phyloP scores from a whole-genome alignment of 2,329 filamentous ascomycete species.

The Colletotrichum echinochloae region DNA sequence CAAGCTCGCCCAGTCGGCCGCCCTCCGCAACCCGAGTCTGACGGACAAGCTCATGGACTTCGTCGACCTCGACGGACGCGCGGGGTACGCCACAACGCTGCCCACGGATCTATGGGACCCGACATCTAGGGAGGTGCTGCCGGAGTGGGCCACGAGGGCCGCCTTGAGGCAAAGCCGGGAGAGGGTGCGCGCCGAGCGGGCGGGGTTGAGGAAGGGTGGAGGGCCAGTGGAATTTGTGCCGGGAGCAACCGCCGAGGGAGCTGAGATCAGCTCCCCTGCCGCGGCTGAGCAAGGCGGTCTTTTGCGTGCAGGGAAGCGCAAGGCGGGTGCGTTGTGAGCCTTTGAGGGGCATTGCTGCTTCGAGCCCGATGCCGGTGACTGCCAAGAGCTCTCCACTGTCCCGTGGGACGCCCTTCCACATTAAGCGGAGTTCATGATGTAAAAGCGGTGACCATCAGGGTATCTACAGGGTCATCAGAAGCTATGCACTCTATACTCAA shows the following conservation, averaged over 20 bases:
- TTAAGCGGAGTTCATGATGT: not conserved
- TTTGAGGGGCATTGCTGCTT: not conserved
- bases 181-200: conserved; percentile 58
- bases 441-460: not conserved
- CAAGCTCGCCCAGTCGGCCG: conserved; percentile 74
- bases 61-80: conserved; percentile 61
- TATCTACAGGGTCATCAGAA: not conserved
- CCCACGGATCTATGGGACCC: conserved; percentile 69
- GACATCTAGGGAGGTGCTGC: conserved; percentile 55
- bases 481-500: too few species aligned
- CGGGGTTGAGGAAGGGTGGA: conserved; percentile 57
- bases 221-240: conserved; percentile 64
- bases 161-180: conserved; percentile 63
- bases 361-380: not conserved
- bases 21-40: conserved; percentile 78
- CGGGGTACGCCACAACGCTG: conserved; percentile 76
- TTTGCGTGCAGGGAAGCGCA: conserved; percentile 49
- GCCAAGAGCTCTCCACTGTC: not conserved
- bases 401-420: not conserved
- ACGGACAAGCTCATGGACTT: conserved; percentile 80
- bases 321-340: conserved; percentile 44
- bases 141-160: conserved; percentile 65
- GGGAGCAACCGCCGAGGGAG: conserved; percentile 40
- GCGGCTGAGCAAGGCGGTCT: conserved; percentile 44
- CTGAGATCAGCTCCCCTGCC: conserved; percentile 12